Conservation (phyloP, 2,329 filamentous ascomycete genomes). For the Fonsecaea nubica region DNA sequence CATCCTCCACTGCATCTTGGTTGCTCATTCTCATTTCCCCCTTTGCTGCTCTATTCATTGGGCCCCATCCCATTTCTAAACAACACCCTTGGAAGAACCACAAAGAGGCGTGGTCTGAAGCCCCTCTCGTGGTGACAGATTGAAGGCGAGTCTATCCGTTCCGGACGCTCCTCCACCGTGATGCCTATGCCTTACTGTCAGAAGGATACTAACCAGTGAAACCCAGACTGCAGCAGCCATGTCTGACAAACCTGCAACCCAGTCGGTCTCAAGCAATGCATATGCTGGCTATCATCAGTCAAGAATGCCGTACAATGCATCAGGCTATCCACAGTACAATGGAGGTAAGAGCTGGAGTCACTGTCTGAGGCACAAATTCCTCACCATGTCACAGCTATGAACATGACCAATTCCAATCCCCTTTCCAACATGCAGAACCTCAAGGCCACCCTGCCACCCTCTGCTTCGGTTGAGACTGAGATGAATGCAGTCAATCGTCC, state of each 20-base stretch:
- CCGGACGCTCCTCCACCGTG: not conserved
- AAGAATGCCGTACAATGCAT: conserved; percentile 31
- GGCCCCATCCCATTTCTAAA: conserved; percentile 32
- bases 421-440: conserved; percentile 39
- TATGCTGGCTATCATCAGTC: conserved; percentile 34
- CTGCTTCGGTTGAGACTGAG: conserved; percentile 28
- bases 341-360: conserved; percentile 31
- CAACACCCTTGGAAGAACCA: conserved; percentile 25
- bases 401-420: conserved; percentile 30
- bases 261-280: conserved; percentile 27
- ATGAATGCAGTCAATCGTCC: conserved; percentile 30
- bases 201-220: conserved; percentile 14
- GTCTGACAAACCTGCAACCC: conserved; percentile 35
- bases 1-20: conserved; percentile 41
- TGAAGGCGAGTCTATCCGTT: conserved; percentile 19
- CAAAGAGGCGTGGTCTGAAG: conserved; percentile 17
- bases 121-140: conserved; percentile 17
- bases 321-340: conserved; percentile 32
- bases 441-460: conserved; percentile 37
- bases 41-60: conserved; percentile 39
- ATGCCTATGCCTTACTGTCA: not conserved
- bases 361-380: not conserved
- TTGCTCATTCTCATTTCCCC: conserved; percentile 40
- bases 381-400: conserved; percentile 30
- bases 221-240: conserved; percentile 22